Conservation (phyloP, 2,329 filamentous ascomycete species). For the Thelonectria blattea region DNA sequence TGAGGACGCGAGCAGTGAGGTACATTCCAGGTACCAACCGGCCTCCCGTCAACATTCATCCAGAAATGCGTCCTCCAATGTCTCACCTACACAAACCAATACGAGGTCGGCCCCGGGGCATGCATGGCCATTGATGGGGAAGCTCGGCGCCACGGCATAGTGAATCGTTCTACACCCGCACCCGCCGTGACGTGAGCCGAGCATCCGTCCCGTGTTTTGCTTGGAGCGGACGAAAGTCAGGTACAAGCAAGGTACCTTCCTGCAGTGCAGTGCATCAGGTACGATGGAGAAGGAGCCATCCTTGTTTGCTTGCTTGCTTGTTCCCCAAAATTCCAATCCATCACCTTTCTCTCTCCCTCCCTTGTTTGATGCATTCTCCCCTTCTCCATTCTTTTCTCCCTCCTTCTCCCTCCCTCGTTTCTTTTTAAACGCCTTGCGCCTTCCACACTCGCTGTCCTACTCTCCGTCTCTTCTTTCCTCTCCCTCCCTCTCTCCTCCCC, state of each 20-base stretch:
- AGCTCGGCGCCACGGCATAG: slow-evolving; percentile 6
- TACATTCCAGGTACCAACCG: too few relatives aligned
- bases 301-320: not conserved
- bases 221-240: too few relatives aligned
- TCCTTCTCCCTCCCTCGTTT: slow-evolving; percentile 4
- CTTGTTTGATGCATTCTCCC: slow-evolving; percentile 15
- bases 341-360: too few relatives aligned
- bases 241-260: too few relatives aligned
- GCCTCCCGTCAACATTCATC: too few relatives aligned
- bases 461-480: slow-evolving; percentile 28
- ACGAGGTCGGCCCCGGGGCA: not conserved
- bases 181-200: slow-evolving; percentile 21
- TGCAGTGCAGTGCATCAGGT: too few relatives aligned
- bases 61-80: not conserved
- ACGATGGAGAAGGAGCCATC: too few relatives aligned
- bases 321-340: not conserved
- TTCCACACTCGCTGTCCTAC: slow-evolving; percentile 22
- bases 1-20: too few relatives aligned
- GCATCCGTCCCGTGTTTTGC: not conserved
- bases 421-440: slow-evolving; percentile 37
- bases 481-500: slow-evolving; percentile 28
- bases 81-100: slow-evolving; percentile 7
- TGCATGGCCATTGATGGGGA: not conserved
- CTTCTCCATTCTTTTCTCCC: slow-evolving; percentile 9
- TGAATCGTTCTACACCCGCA: slow-evolving; percentile 16